Base-by-base conservation (phyloP, 371 early-diverging fungal genomes). In the Chytridiales sp. region DNA sequence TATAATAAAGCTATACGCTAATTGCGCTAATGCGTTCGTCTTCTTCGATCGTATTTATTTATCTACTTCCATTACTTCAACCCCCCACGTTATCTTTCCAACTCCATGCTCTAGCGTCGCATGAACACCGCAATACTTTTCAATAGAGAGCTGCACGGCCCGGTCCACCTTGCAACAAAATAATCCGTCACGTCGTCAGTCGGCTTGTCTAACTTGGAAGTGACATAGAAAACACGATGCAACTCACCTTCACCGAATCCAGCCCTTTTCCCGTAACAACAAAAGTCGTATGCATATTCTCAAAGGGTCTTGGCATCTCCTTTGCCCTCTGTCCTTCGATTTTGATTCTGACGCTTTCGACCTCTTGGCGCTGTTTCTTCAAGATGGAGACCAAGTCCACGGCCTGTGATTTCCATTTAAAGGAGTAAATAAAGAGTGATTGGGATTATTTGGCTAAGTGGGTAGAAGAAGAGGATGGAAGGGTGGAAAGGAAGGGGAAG, bases 71-170 rank as follows among this genome's bases (percentile, higher is more conserved):
- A 8, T 6, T 24, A 21, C 8, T 44, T 44, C 44, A 6, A 24
- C 44, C 19, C 44, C 44, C 50, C 50, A 49, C 11, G 50, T 49
- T 32, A 49, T 22, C 5, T 11, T 9, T 13, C 30, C 15, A 15
- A 53, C 29, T 19, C 39, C 54, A 17, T 17, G 26, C 1, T 19
- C 40, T 2, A 53, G 24, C 19, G 56, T 56, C 56, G 41, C 44
- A 35, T 56, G 56, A 4, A 56, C 56, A 13, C 44, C 44, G 24
- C 56, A 56, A 11, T 56, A 56, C 44, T 44, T 41, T 1, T 56
- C 29, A 17, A 56, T 31, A 29, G 44, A 44, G 8, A 44, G 44
- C 17, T 22, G n/a, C 13, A 44, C 44, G n/a, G 44, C 44, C n/a
- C 44, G 44, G 8, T 44, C 44, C n/a, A 44, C 44, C 44, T 44